Conservation (phyloP, 2,329 filamentous ascomycete species). For the Sporothrix sp. region DNA sequence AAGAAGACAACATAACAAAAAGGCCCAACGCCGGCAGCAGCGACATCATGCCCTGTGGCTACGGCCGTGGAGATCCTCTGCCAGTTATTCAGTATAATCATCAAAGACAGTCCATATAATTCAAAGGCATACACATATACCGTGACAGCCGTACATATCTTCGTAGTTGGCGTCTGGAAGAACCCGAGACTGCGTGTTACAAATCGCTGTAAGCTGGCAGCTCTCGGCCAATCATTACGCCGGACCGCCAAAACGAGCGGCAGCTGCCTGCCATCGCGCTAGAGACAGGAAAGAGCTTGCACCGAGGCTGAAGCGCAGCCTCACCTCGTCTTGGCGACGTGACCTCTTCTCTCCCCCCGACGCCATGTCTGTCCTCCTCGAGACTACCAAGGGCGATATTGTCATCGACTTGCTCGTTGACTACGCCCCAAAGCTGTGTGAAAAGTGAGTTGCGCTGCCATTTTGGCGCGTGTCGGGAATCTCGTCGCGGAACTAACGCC, state of each 20-base stretch:
- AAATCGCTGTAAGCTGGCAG: background rate
- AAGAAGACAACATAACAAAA: no score
- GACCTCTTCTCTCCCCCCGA: background rate
- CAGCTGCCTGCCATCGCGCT: background rate
- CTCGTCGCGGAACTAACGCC: background rate
- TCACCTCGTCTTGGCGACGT: background rate
- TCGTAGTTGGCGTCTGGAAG: no score
- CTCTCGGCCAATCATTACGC: background rate
- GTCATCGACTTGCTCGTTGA: constrained; percentile 88
- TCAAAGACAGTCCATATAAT: no score
- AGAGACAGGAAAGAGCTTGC: background rate
- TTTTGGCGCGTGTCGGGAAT: no score
- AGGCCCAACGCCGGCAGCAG: no score
- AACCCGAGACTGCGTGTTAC: no score
- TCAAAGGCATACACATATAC: no score
- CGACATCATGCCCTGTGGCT: no score
- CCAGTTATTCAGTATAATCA: no score
- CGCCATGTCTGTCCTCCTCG: constrained; percentile 81
- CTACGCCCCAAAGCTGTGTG: constrained; percentile 81
- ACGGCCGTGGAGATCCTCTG: no score
- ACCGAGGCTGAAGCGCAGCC: background rate
- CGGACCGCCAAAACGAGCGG: background rate
- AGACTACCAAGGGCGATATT: constrained; percentile 88
- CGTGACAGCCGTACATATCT: no score
- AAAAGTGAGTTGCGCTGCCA: constrained; percentile 63